Evolutionary conservation across 371 early-diverging fungal genomes (phyloP).

Genomic region (Apophysomyces ossiformis): DNA sequence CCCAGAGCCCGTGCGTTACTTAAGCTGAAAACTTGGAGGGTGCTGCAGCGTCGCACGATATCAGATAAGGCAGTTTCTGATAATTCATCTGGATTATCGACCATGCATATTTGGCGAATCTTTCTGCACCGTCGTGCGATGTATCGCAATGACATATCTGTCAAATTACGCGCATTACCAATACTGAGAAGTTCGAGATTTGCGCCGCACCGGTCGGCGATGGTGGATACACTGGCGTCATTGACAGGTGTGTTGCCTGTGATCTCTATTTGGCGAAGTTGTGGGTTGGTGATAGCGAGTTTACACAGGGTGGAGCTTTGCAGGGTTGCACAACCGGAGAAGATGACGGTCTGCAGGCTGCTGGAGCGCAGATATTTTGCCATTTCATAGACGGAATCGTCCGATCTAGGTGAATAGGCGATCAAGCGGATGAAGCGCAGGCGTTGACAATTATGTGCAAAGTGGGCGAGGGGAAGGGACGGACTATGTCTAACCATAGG

Average conservation of each 20-base stretch:
- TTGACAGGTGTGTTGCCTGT: conserved; percentile 47
- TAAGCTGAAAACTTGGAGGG: conserved; percentile 36
- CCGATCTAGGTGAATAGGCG: conserved; percentile 51
- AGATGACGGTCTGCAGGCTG: conserved; percentile 33
- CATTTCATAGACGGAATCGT: conserved; percentile 55
- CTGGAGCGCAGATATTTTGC: conserved; percentile 47
- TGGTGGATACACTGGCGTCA: conserved; percentile 40
- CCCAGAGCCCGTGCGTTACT: conserved; percentile 48
- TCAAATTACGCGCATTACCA: conserved; percentile 44
- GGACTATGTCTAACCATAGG: conserved; percentile 24
- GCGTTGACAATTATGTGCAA: conserved; percentile 48
- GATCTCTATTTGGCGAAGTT: conserved; percentile 42
- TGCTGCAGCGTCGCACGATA: conserved; percentile 34
- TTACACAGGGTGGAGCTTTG: conserved; percentile 52
- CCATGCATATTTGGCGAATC: conserved; percentile 38
- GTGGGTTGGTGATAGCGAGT: conserved; percentile 49
- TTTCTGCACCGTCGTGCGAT: conserved; percentile 38
- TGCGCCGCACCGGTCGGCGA: conserved; percentile 41
- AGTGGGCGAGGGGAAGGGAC: conserved; percentile 45
- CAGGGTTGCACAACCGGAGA: conserved; percentile 42
- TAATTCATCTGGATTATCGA: conserved; percentile 42
- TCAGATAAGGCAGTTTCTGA: conserved; percentile 41
- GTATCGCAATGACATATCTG: conserved; percentile 39
- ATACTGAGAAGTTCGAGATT: conserved; percentile 42
- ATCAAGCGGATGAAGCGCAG: conserved; percentile 40